Base-by-base conservation (phyloP, 2,329 filamentous ascomycete genomes). In the Fusarium solani-melongenae region DNA sequence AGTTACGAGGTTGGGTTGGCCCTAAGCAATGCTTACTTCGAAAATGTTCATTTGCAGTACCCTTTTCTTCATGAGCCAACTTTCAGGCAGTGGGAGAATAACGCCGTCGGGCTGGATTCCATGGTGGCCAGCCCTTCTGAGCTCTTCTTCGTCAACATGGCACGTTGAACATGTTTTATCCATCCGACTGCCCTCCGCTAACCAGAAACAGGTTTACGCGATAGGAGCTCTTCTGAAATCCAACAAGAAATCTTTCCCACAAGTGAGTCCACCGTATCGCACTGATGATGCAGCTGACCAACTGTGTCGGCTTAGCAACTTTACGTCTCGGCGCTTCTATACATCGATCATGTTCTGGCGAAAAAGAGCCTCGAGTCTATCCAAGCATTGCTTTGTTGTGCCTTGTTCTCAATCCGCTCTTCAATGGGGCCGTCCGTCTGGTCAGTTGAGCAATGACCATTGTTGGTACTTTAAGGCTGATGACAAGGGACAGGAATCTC, bases 351-450 rank as follows among this genome's bases (percentile, higher is more conserved):
- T 24, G 57, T 72, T 6, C 44, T 75, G 0, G 33, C 62, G 7
- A 36, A 53, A 0, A 76, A 81, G 36, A 81, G 73, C 34, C 56
- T 80, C 4, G 71, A 79, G 59, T 66, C 76, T 1, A 78, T 80
- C 29, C 77, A 81, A 56, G 79, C 74, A 2, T 65, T 81, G 6
- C 67, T 81, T 14, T 79, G 77, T 38, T 81, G 65, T 62, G 77
- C 79, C 1, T 67, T 79, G 24, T 79, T 76, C 67, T 79, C 79
- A 39, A 61, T 81, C 22, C 53, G 80, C 55, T 78, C 78, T 2
- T 58, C 75, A 0, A 71, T 63, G 8, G 80, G 80, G 6, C 64
- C 78, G 36, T 80, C 78, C 0, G 61, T 71, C 5, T 82, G 80
- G 79, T 79, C 72, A 64, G 64, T 56, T 53, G 7, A 15, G 61